Base-by-base conservation (phyloP, 805 yeast species). In the Blastobotrys mokoenaii region DNA sequence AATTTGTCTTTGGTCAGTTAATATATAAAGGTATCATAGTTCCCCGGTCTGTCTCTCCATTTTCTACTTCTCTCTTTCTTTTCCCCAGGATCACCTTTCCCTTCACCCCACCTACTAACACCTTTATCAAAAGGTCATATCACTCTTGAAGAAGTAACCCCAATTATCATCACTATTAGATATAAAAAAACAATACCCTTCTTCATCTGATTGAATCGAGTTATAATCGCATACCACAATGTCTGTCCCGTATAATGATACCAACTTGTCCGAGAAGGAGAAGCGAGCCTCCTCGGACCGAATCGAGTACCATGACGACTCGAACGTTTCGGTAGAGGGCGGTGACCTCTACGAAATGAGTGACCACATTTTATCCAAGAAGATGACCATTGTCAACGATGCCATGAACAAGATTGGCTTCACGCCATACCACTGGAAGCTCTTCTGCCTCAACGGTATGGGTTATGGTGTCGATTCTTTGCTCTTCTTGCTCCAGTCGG, bases 361-460 rank as follows among this genome's bases (percentile, higher is more conserved):
- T n/a, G 53, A 50, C 33, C 45, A 36, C 14, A 49, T 46, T 14
- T 44, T 50, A 32, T 10, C 46, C 30, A 46, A 36, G 29, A 50
- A 50, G 40, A 50, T 47, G 45, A 20, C 39, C 16, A 57, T 76
- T 8, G 62, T 76, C 41, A 75, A 76, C 57, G 60, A 73, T 46
- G 79, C 82, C 14, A 65, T 77, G 46, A 80, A 78, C 54, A 79
- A 78, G 52, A 74, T 77, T 44, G 82, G 82, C 0, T 74, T 78
- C 61, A 77, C 83, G 1, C 69, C 73, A 68, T 73, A 71, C 51
- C 81, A 76, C 49, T 62, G 67, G 45, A 68, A 72, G 54, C 58
- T 73, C 10, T 75, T 76, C 55, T 65, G 68, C 48, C 56, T 76
- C 16, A 76, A 76, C 25, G 82, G 81, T 7, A 70, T 72, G 62